Conservation (phyloP, 768 basidiomycete genomes). For the Boletellus ananiceps region DNA sequence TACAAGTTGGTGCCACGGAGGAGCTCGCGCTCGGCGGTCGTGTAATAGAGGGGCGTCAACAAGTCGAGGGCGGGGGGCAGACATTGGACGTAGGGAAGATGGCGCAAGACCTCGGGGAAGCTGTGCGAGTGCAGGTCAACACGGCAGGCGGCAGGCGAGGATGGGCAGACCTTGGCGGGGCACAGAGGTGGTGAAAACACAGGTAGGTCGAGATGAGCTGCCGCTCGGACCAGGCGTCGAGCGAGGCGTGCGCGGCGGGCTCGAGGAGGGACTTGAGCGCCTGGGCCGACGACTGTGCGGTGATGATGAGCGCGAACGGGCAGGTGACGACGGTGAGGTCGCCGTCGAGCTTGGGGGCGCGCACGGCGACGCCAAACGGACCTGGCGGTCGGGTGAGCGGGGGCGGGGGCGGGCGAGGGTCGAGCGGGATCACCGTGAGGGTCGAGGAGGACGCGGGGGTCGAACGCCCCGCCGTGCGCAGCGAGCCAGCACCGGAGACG, state of each 20-base stretch:
- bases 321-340: conserved; percentile 61
- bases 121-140: conserved; percentile 8
- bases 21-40: conserved; percentile 51
- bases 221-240: conserved; percentile 51
- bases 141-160: neutral
- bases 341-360: conserved; percentile 45
- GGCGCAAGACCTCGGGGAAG: conserved; percentile 22
- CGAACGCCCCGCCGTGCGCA: conserved; percentile 47
- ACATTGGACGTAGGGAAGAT: conserved; percentile 61
- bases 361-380: conserved; percentile 44
- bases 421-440: conserved; percentile 38
- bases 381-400: conserved; percentile 21
- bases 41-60: conserved; percentile 73
- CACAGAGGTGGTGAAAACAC: conserved; percentile 55
- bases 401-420: neutral
- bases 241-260: conserved; percentile 9
- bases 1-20: conserved; percentile 79
- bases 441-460: conserved; percentile 40
- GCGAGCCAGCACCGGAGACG: conserved; percentile 50
- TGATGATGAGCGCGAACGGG: conserved; percentile 63
- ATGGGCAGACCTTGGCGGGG: conserved; percentile 33
- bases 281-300: conserved; percentile 41
- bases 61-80: conserved; percentile 58
- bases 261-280: conserved; percentile 43
- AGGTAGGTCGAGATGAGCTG: conserved; percentile 69